These are phyloP conservation scores for Penicillium samsonianum DNA, from an alignment of 495 filamentous ascomycete species.

Conservation along the genomic window DNA sequence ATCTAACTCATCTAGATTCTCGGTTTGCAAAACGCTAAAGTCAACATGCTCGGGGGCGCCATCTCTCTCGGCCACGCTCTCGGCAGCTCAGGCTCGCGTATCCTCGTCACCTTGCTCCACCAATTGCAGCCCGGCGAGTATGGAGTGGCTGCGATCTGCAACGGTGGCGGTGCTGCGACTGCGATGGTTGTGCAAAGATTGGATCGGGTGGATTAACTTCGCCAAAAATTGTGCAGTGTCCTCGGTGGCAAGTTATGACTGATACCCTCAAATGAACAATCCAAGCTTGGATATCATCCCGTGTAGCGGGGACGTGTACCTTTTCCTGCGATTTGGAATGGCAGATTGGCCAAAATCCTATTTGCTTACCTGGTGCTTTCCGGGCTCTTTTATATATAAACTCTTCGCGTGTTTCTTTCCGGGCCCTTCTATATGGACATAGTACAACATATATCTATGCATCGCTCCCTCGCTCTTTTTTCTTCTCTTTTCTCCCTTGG, in stretches of 20 bases:
- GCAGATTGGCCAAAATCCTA: background rate
- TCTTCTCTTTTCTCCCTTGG: background rate
- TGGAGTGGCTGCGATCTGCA: constrained; percentile 94
- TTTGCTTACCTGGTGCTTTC: background rate
- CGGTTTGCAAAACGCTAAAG: constrained; percentile 69
- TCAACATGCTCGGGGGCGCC: constrained; percentile 88
- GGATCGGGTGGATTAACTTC: constrained; percentile 56
- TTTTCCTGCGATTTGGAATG: background rate
- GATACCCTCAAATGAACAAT: constrained; percentile 24
- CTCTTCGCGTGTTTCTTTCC: background rate
- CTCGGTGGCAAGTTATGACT: constrained; percentile 8
- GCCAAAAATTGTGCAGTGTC: background rate
- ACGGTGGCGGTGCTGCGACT: constrained; percentile 89
- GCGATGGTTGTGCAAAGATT: constrained; percentile 91
- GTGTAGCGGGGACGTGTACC: background rate
- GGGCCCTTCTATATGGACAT: too few species aligned
- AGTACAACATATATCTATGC: too few species aligned
- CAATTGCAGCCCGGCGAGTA: constrained; percentile 89
- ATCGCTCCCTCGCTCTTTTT: background rate
- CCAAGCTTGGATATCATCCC: background rate
- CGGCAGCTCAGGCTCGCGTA: constrained; percentile 90
- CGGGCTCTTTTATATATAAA: background rate
- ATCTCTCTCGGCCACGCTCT: constrained; percentile 94
- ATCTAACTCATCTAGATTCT: constrained; percentile 62
- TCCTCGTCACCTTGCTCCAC: constrained; percentile 86